phyloP scores from a whole-genome alignment of 257 asterid genomes.

The Asclepias syriaca region DNA sequence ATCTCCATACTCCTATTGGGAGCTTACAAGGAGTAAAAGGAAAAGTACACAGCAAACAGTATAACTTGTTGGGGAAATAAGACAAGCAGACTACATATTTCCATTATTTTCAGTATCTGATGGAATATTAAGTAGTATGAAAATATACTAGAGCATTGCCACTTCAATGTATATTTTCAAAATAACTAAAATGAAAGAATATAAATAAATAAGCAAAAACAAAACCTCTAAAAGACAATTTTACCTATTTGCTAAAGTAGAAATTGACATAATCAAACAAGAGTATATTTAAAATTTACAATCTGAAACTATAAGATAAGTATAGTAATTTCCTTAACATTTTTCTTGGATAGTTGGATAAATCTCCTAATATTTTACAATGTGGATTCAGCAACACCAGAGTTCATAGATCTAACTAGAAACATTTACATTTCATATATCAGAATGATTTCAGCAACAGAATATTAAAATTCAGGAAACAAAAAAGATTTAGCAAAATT shows the following conservation, averaged over 20 bases:
- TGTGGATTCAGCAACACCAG: background rate
- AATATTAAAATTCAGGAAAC: background rate
- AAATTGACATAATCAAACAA: background rate
- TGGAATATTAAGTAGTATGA: background rate
- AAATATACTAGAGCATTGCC: background rate
- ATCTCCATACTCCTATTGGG: background rate
- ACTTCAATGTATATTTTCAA: background rate
- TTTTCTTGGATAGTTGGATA: too few species aligned
- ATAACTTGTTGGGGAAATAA: background rate
- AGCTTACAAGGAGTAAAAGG: background rate
- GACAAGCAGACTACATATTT: background rate
- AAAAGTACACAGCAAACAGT: background rate
- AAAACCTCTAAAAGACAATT: too few species aligned
- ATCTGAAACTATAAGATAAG: background rate
- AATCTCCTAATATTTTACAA: background rate
- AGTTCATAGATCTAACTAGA: background rate
- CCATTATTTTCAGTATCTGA: background rate
- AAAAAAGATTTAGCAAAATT: background rate
- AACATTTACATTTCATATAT: background rate
- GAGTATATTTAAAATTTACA: background rate
- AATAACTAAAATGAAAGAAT: background rate
- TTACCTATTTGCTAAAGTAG: background rate
- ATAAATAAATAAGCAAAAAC: too few species aligned
- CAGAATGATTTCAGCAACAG: background rate
- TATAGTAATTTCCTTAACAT: background rate